Evolutionary conservation across 164 flowering plant genomes (phyloP).

Genomic region (Aristolochia fimbriata): DNA sequence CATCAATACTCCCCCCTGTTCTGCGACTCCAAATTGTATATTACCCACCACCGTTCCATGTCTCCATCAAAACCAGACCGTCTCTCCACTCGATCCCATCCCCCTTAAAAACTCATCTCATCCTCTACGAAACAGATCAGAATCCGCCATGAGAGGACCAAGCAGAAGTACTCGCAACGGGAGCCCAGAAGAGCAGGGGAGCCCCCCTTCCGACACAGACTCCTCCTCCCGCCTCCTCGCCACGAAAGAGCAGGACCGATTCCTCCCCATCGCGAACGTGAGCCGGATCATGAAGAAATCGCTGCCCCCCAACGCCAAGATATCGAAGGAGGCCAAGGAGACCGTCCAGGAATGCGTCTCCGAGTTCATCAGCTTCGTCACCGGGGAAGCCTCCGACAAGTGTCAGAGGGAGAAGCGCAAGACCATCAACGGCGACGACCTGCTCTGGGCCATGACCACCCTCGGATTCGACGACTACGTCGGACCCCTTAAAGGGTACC

Average conservation of each 20-base stretch:
- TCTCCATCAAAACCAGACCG: slow-evolving; percentile 21
- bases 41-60: slow-evolving; percentile 9
- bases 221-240: slow-evolving; percentile 9
- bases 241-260: slow-evolving; percentile 28
- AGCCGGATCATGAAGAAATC: slow-evolving; percentile 38
- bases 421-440: slow-evolving; percentile 36
- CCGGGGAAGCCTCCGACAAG: slow-evolving; percentile 42
- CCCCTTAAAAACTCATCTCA: neutral
- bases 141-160: too few species aligned
- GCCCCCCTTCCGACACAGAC: slow-evolving; percentile 16
- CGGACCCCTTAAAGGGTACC: slow-evolving; percentile 24
- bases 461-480: slow-evolving; percentile 40
- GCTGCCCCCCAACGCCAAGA: slow-evolving; percentile 32
- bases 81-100: slow-evolving; percentile 12
- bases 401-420: slow-evolving; percentile 38
- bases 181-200: too few species aligned
- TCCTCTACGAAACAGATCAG: too few species aligned
- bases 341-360: slow-evolving; percentile 43
- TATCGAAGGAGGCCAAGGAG: slow-evolving; percentile 40
- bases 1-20: too few species aligned
- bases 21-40: neutral
- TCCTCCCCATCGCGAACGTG: slow-evolving; percentile 39
- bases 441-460: slow-evolving; percentile 41
- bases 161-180: too few species aligned
- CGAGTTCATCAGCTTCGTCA: slow-evolving; percentile 46